phyloP scores from a whole-genome alignment of 495 filamentous ascomycete species.

The Parmelia sp. region DNA sequence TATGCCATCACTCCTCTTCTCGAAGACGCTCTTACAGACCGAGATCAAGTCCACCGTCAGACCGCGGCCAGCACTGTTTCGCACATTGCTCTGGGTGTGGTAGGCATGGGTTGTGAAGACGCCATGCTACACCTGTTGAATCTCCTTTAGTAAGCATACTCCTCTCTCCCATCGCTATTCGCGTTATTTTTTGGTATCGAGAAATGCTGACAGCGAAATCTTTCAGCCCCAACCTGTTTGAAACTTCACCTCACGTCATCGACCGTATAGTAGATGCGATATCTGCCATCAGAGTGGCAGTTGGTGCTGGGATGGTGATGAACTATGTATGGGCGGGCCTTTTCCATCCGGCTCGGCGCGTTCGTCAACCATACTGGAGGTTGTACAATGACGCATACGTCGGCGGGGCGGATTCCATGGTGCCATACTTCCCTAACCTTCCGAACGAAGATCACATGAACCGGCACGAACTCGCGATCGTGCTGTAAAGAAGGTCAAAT shows the following conservation, averaged over 20 bases:
- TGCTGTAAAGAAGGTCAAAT: constrained; percentile 50
- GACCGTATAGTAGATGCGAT: constrained; percentile 96
- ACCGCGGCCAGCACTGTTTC: constrained; percentile 58
- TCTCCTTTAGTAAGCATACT: constrained; percentile 54
- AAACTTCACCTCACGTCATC: constrained; percentile 97
- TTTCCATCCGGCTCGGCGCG: constrained; percentile 94
- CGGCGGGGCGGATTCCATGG: constrained; percentile 84
- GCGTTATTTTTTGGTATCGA: not conserved
- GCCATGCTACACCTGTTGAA: constrained; percentile 98
- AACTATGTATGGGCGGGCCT: constrained; percentile 98
- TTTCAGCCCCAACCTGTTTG: constrained; percentile 78
- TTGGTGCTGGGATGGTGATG: constrained; percentile 84
- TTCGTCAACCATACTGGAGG: constrained; percentile 86
- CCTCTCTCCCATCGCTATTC: not conserved
- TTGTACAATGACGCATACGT: constrained; percentile 98
- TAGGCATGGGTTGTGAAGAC: constrained; percentile 96
- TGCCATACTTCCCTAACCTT: constrained; percentile 87
- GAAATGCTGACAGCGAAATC: not conserved
- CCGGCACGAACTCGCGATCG: constrained; percentile 73
- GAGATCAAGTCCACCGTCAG: constrained; percentile 97
- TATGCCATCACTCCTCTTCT: constrained; percentile 97
- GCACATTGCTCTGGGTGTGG: constrained; percentile 90
- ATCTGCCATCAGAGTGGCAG: constrained; percentile 89
- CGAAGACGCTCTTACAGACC: constrained; percentile 94
- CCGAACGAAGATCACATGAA: constrained; percentile 63